Percentiles rank a stretch among this genome's conserved stretches.
phyloP scores from a whole-genome alignment of 768 basidiomycete species.

The Trametopsis cervina region DNA sequence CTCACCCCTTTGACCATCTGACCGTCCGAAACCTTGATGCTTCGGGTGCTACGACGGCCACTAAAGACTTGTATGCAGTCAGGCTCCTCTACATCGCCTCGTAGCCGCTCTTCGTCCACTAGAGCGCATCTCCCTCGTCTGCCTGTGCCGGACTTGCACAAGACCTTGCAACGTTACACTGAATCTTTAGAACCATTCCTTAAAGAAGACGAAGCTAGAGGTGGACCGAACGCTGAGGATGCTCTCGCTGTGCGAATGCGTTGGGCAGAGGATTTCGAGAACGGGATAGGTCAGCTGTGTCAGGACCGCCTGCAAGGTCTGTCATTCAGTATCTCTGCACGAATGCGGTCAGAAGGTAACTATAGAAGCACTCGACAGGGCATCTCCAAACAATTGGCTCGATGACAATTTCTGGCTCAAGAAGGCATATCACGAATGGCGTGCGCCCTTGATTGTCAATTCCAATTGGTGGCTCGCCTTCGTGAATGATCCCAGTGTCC shows the following conservation, averaged over 20 bases:
- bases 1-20: too few relatives aligned
- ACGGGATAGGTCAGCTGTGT: constrained; percentile 57
- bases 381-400: constrained; percentile 88
- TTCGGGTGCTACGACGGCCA: too few relatives aligned
- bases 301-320: constrained; percentile 72
- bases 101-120: neutral
- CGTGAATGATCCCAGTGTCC: constrained; percentile 63
- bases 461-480: constrained; percentile 97
- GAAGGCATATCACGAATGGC: constrained; percentile 84
- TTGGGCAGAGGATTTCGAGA: constrained; percentile 64
- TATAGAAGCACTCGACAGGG: constrained; percentile 63
- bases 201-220: constrained; percentile 61
- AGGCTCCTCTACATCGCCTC: too few relatives aligned
- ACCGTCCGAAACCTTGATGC: too few relatives aligned
- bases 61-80: too few relatives aligned
- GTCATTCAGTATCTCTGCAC: constrained; percentile 11
- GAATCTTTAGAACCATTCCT: constrained; percentile 74
- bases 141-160: constrained; percentile 73
- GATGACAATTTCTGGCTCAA: constrained; percentile 90
- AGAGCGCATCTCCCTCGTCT: constrained; percentile 48
- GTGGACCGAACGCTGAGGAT: constrained; percentile 41
- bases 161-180: constrained; percentile 73
- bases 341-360: constrained; percentile 1
- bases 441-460: constrained; percentile 78
- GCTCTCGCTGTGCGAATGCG: constrained; percentile 49